These are phyloP conservation scores for Diospyros lotus DNA, from an alignment of 148 eudicot genomes.

Conservation along the genomic window DNA sequence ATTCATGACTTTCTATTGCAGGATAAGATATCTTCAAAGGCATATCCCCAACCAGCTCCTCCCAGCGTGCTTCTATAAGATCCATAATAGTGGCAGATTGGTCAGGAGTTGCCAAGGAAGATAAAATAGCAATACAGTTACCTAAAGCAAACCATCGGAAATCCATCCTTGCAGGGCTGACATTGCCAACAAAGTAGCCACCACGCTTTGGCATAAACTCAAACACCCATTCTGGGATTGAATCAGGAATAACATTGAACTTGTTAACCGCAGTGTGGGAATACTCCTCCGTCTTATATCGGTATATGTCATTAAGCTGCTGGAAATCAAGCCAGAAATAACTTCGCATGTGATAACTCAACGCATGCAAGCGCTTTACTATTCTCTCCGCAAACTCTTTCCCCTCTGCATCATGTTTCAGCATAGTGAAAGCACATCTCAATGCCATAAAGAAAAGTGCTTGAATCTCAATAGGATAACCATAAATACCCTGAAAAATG, in stretches of 20 bases:
- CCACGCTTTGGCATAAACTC: constrained; percentile 96
- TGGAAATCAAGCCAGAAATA: constrained; percentile 96
- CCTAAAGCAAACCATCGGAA: constrained; percentile 97
- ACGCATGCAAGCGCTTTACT: constrained; percentile 68
- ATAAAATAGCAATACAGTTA: constrained; percentile 84
- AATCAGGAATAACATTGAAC: constrained; percentile 90
- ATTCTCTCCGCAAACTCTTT: constrained; percentile 77
- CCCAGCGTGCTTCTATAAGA: constrained; percentile 96
- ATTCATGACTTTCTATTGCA: constrained; percentile 91
- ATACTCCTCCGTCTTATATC: constrained; percentile 84
- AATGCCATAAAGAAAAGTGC: constrained; percentile 85
- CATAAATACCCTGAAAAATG: constrained; percentile 66
- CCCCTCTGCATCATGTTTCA: constrained; percentile 81
- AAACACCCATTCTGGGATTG: constrained; percentile 96
- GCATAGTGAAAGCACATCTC: constrained; percentile 65
- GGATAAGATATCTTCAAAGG: constrained; percentile 86
- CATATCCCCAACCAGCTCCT: constrained; percentile 95
- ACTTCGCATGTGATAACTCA: constrained; percentile 84
- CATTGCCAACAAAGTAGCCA: constrained; percentile 92
- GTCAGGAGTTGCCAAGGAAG: constrained; percentile 93
- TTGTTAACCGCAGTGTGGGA: constrained; percentile 97
- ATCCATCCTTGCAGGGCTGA: constrained; percentile 97
- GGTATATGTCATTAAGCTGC: constrained; percentile 78
- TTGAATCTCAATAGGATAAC: constrained; percentile 90
- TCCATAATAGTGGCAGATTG: constrained; percentile 96